These are phyloP conservation scores for Debaryomyces coudertii DNA, from an alignment of 1,139 yeast genomes.

Conservation along the genomic window DNA sequence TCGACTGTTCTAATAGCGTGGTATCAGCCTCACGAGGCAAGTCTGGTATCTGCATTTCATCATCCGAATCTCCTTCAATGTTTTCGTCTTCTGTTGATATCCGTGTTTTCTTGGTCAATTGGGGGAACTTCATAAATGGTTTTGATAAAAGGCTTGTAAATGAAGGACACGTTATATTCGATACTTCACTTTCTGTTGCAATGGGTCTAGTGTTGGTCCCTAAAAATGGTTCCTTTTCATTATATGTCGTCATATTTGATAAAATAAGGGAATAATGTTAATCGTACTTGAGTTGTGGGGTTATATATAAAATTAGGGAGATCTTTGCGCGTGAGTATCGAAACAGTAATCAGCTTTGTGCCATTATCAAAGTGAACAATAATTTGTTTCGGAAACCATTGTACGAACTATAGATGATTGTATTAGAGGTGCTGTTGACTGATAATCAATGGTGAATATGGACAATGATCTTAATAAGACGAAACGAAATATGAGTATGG, in stretches of 20 bases:
- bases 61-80: slow-evolving; percentile 17
- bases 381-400: too few relatives aligned
- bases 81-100: slow-evolving; percentile 14
- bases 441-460: too few relatives aligned
- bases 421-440: too few relatives aligned
- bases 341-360: too few relatives aligned
- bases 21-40: slow-evolving; percentile 26
- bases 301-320: neutral
- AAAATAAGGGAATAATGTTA: neutral
- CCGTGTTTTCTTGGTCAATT: slow-evolving; percentile 11
- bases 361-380: too few relatives aligned
- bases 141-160: slow-evolving; percentile 26
- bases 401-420: too few relatives aligned
- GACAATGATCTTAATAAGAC: too few relatives aligned
- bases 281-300: neutral
- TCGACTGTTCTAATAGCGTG: neutral
- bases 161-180: slow-evolving; percentile 27
- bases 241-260: neutral
- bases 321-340: slow-evolving; percentile 1
- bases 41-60: slow-evolving; percentile 26
- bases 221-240: slow-evolving; percentile 32
- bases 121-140: slow-evolving; percentile 32
- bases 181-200: slow-evolving; percentile 21
- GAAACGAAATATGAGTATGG: too few relatives aligned
- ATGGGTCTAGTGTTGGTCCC: slow-evolving; percentile 13